Evolutionary conservation across 495 filamentous ascomycete genomes (phyloP).

Genomic region (Penicillium atrosanguineum): DNA sequence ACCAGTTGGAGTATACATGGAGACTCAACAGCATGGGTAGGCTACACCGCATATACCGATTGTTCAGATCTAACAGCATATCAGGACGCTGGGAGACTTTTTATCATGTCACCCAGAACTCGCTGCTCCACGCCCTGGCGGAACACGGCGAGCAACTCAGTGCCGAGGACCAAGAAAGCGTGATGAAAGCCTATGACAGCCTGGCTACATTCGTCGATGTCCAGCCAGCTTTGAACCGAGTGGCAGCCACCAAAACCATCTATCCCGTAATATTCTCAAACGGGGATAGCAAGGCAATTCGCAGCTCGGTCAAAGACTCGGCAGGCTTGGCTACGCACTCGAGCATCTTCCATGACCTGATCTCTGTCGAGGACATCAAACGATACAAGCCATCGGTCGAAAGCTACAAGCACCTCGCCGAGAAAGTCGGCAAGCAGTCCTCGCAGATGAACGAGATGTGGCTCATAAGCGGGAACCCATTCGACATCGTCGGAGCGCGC

Average conservation of each 20-base stretch:
- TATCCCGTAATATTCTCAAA: slow-evolving; percentile 73
- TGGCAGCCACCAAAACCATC: slow-evolving; percentile 39
- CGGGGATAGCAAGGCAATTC: slow-evolving; percentile 59
- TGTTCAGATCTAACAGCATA: slow-evolving; percentile 1
- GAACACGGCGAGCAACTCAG: slow-evolving; percentile 50
- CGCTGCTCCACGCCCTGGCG: slow-evolving; percentile 61
- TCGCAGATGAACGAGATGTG: slow-evolving; percentile 55
- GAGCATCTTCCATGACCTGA: slow-evolving; percentile 49
- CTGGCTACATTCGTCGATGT: slow-evolving; percentile 73
- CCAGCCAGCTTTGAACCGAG: slow-evolving; percentile 42
- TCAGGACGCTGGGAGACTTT: slow-evolving; percentile 64
- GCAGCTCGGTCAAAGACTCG: slow-evolving; percentile 55
- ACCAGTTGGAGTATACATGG: slow-evolving; percentile 84
- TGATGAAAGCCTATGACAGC: slow-evolving; percentile 68
- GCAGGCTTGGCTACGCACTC: slow-evolving; percentile 52
- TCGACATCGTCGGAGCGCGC: slow-evolving; percentile 62
- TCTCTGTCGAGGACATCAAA: slow-evolving; percentile 60
- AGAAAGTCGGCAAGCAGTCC: slow-evolving; percentile 48
- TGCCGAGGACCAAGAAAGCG: slow-evolving; percentile 32
- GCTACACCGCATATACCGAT: background rate
- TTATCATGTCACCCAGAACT: slow-evolving; percentile 57
- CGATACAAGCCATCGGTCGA: slow-evolving; percentile 70
- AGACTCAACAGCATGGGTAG: slow-evolving; percentile 76
- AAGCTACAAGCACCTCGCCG: slow-evolving; percentile 59
- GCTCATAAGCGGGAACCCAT: slow-evolving; percentile 76